These are phyloP conservation scores for Amanita inopinata DNA, from an alignment of 768 basidiomycete species.

Conservation along the genomic window DNA sequence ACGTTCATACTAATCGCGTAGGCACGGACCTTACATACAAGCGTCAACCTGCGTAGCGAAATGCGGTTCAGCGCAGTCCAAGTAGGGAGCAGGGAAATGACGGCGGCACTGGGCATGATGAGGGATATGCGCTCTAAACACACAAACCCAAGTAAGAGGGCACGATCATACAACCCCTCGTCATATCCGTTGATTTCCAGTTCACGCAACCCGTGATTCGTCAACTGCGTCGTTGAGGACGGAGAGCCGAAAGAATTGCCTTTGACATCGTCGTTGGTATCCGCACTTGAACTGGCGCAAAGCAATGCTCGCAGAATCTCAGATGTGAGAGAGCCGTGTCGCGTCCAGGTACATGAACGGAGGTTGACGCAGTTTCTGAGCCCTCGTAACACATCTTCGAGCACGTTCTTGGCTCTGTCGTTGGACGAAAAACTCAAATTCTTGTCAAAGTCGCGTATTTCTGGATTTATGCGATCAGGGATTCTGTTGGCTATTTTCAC, in stretches of 20 bases:
- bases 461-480: constrained; percentile 23
- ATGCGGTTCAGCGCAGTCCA: constrained; percentile 41
- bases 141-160: constrained; percentile 39
- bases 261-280: background rate
- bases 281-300: background rate
- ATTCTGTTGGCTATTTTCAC: background rate
- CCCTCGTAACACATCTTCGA: constrained; percentile 34
- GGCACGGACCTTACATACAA: constrained; percentile 60
- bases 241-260: background rate
- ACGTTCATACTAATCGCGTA: background rate
- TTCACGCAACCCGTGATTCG: constrained; percentile 18
- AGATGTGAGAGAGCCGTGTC: constrained; percentile 63
- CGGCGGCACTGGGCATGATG: constrained; percentile 61
- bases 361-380: constrained; percentile 55
- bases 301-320: constrained; percentile 44
- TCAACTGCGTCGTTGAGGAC: background rate
- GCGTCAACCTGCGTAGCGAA: constrained; percentile 45
- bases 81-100: constrained; percentile 36
- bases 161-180: constrained; percentile 45
- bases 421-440: constrained; percentile 24
- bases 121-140: constrained; percentile 47
- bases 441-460: constrained; percentile 69
- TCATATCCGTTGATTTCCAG: constrained; percentile 68
- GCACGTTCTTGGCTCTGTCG: constrained; percentile 15
- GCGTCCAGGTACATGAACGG: constrained; percentile 64